phyloP scores from a whole-genome alignment of 345 rosid genomes.

The Eucalyptus globulus region DNA sequence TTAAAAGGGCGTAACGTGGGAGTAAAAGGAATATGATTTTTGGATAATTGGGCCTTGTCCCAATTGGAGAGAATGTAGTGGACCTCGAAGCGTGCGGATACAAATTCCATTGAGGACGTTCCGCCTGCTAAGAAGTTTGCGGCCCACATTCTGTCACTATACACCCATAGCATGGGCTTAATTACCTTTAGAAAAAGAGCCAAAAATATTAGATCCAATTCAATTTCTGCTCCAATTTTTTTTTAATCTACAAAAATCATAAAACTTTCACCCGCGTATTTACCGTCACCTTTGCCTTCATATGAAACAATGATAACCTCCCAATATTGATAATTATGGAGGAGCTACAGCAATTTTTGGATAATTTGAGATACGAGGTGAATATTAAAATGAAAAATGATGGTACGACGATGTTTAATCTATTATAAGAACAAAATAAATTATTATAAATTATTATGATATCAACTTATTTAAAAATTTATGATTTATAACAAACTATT shows the following conservation, averaged over 20 bases:
- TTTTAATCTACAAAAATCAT: not conserved
- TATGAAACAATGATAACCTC: not conserved
- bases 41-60: not conserved
- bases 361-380: rapidly evolving
- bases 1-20: not conserved
- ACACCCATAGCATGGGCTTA: not conserved
- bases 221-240: no score
- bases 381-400: no score
- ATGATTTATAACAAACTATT: no score
- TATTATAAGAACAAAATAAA: no score
- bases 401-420: rapidly evolving
- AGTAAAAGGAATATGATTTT: not conserved
- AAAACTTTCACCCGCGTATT: not conserved
- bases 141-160: not conserved
- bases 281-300: not conserved
- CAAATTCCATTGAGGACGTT: not conserved
- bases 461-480: rapidly evolving
- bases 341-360: not conserved
- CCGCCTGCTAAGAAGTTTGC: not conserved
- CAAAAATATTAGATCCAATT: not conserved
- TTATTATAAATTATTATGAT: no score
- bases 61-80: not conserved
- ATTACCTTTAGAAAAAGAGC: no score
- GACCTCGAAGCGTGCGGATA: not conserved
- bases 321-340: not conserved